These are phyloP conservation scores for Apium graveolens DNA, from an alignment of 129 eudicot species.

Conservation along the genomic window DNA sequence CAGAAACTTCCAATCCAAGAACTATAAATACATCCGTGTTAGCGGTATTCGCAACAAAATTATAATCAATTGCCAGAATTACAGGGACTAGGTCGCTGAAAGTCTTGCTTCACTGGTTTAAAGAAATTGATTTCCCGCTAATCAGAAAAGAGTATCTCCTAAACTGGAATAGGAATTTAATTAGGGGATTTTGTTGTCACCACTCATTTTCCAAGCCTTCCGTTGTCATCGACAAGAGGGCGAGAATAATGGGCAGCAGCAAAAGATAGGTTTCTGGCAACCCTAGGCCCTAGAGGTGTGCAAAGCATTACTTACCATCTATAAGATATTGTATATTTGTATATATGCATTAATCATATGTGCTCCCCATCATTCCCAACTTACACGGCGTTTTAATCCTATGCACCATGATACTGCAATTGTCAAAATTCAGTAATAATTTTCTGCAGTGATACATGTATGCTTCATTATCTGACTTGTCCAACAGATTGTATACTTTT, in stretches of 20 bases:
- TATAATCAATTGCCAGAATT: neutral
- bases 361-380: neutral
- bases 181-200: neutral
- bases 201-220: neutral
- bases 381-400: neutral
- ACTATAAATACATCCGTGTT: neutral
- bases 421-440: neutral
- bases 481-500: neutral
- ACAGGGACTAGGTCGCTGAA: neutral
- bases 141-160: neutral
- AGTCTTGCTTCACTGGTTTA: neutral
- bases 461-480: neutral
- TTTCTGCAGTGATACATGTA: neutral
- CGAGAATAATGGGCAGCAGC: neutral
- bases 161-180: neutral
- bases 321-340: neutral
- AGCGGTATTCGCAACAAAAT: neutral
- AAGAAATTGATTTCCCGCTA: neutral
- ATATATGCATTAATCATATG: neutral
- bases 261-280: neutral
- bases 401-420: neutral
- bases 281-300: neutral
- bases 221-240: neutral
- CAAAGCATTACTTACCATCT: neutral
- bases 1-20: neutral